Evolutionary conservation across 2,329 filamentous ascomycete species (phyloP).

Genomic region (Camillea tinctor): DNA sequence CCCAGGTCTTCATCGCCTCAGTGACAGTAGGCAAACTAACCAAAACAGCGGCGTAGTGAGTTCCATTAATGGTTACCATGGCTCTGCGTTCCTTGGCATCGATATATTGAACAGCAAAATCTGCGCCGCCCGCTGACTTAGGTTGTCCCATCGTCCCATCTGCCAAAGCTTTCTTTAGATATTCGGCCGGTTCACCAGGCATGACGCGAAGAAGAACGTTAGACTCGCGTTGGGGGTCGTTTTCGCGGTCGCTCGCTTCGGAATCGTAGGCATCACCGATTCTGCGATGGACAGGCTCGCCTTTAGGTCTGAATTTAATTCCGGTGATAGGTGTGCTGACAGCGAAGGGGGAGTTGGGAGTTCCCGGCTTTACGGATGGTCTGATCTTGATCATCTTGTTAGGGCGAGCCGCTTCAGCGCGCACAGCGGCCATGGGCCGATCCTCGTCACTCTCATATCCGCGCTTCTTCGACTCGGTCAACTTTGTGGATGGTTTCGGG

Average conservation of each 20-base stretch:
- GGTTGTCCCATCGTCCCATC: constrained; percentile 74
- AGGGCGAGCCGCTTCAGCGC: constrained; percentile 35
- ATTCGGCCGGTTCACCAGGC: constrained; percentile 82
- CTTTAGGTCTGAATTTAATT: constrained; percentile 63
- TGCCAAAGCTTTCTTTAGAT: constrained; percentile 71
- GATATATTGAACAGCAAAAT: constrained; percentile 79
- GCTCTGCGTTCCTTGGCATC: constrained; percentile 72
- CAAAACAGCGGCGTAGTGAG: constrained; percentile 73
- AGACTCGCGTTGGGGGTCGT: constrained; percentile 84
- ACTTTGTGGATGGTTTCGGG: constrained; percentile 58
- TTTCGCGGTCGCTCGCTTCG: constrained; percentile 86
- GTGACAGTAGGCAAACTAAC: constrained; percentile 85
- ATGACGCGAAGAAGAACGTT: constrained; percentile 87
- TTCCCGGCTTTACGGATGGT: constrained; percentile 31
- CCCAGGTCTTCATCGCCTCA: constrained; percentile 92
- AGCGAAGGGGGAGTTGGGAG: constrained; percentile 28
- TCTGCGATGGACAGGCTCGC: constrained; percentile 66
- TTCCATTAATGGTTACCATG: constrained; percentile 66
- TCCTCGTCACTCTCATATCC: constrained; percentile 54
- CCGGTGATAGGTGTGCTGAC: constrained; percentile 35
- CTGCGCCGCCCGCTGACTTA: constrained; percentile 64
- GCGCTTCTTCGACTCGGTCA: constrained; percentile 60
- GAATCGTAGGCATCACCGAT: constrained; percentile 93
- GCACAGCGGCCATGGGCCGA: constrained; percentile 30
- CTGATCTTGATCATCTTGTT: constrained; percentile 57